phyloP scores from a whole-genome alignment of 2,329 filamentous ascomycete species.

The Fusarium tuaranense region DNA sequence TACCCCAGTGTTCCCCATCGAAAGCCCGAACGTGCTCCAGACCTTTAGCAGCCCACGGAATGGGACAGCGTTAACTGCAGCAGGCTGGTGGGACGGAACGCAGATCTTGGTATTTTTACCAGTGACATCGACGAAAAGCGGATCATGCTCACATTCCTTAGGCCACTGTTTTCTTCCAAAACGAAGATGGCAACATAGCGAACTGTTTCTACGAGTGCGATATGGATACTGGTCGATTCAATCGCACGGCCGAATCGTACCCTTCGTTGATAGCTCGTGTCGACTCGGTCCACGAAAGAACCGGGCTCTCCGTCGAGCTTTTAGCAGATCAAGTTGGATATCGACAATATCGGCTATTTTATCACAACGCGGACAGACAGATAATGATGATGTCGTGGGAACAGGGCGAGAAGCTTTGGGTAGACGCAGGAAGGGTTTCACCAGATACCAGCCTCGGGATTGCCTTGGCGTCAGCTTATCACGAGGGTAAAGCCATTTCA shows the following conservation, averaged over 20 bases:
- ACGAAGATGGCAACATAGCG: neutral
- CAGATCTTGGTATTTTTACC: neutral
- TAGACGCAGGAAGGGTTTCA: neutral
- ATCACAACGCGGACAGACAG: neutral
- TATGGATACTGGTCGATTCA: neutral
- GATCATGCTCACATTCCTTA: neutral
- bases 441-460: neutral
- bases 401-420: neutral
- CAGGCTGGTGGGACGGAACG: neutral
- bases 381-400: neutral
- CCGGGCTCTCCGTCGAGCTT: neutral
- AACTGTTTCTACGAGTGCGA: neutral
- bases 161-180: neutral
- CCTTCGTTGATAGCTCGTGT: neutral
- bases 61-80: neutral
- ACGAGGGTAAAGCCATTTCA: neutral
- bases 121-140: neutral
- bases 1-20: neutral
- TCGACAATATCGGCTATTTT: neutral
- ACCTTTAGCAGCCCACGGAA: neutral
- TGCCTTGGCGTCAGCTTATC: neutral
- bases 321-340: neutral
- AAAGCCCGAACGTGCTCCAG: neutral
- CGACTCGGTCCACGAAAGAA: neutral
- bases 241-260: neutral